Base-by-base conservation (phyloP, 2,329 filamentous ascomycete genomes). In the Ceratocystis ficicola region DNA sequence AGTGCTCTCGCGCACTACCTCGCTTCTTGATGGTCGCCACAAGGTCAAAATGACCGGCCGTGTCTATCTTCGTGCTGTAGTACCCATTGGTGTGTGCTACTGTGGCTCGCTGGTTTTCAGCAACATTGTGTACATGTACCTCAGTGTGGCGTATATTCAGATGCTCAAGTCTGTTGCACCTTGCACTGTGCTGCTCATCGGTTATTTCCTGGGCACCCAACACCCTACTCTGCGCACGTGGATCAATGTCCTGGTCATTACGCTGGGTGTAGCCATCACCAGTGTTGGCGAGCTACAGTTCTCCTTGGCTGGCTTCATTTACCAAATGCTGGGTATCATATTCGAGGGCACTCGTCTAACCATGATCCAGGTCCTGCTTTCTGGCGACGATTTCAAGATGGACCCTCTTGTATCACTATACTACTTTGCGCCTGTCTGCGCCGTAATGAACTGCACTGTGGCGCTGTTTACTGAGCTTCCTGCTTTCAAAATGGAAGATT, bases 391-490 rank as follows among this genome's bases (percentile, higher is more conserved):
- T 57, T 75, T 88, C 77, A 90, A 89, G 79, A 94, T 95, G 90
- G 89, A 94, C 72, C 89, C 90, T 44, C 81, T 95, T 44, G 89
- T 94, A 68, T 90, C 88, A 41, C 82, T 95, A 25, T 95, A 95
- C 81, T 95, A 95, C 79, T 95, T 90, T 73, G 90, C 90, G 0
- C 90, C 90, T 4, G 86, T 90, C 62, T 95, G 90, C 76, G 88
- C 89, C 62, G 76, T 86, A 71, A 90, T 91, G 85, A 95, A 95
- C 77, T 78, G 87, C 66, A 70, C 87, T 46, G 84, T 90, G 44
- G 84, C 87, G 68, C 74, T 89, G 67, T 78, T 88, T 70, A 78
- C 84, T n/a, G 89, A 95, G 76, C 74, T 87, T 1, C 83, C 83
- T 44, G 78, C 73, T 46, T 84, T 95, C 76, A 80, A 83, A 60